Base-by-base conservation (phyloP, 208 protist species). In the Balamuthia mandrillaris region DNA sequence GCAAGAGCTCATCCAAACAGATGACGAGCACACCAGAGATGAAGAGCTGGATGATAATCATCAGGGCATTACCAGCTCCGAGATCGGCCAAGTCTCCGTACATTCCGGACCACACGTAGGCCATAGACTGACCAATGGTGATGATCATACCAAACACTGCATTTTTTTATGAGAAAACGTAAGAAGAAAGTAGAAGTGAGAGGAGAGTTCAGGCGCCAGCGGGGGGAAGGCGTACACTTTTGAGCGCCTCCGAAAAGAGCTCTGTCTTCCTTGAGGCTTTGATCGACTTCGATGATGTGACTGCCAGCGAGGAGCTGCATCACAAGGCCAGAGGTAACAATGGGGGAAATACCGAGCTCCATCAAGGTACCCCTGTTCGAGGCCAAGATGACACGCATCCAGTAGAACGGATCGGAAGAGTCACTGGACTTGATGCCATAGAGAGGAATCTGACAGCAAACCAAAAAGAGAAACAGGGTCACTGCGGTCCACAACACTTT, bases 281-380 rank as follows among this genome's bases (percentile, higher is more conserved):
- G 85, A 91, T 99, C 96, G 60, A 99, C 96, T 63, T 93, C 93
- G 60, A 99, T 96, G 33, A 99, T 84, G 74, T 96, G 95, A 16
- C 97, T 94, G 56, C 98, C 98, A 27, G 89, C 90, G 60, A 94
- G 87, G 49, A 95, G 87, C 89, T 95, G 92, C 90, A 95, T 92
- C 72, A 94, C 90, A 49, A 95, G 72, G 74, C 90, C 86, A 27
- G 90, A 93, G 9, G 91, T 94, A 33, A 95, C 88, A 74, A 95
- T 93, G 29, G 93, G 93, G n/a, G 86, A 86, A 63, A 94, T 94
- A 86, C 91, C 92, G 6, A 99, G 91, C 91, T 99, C 98, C 89
- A 99, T 97, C 41, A 99, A 94, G 29, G 99, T 95, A 41, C 96
- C 96, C 88, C 98, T 97, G 91, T 99, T 99, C 29, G 98, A 99